Base-by-base conservation (phyloP, 1,284 basidiomycete species). In the Ustilago esculenta region DNA sequence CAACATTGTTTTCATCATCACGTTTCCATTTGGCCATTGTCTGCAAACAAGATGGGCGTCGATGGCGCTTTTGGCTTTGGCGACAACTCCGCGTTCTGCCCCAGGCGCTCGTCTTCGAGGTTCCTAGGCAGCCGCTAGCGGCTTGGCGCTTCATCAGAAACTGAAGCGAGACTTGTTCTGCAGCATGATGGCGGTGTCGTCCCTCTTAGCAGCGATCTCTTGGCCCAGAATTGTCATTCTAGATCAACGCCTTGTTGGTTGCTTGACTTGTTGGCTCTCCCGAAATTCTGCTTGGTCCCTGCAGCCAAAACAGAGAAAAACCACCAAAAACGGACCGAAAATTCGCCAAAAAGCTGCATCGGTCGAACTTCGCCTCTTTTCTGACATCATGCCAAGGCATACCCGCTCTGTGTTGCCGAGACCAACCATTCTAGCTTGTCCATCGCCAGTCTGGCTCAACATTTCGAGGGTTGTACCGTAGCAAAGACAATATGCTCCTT, bases 331-430 rank as follows among this genome's bases (percentile, higher is more conserved):
- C 12, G 5, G 41, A 52, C 49, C 51, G 42, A 45, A 18, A 40
- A 33, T 47, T 42, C 49, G 25, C 49, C 49, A 47, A 8, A 15
- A 17, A 18, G 39, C 23, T 51, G 59, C 52, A 63, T 56, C 59
- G 59, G 59, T 63, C 59, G 59, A 63, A 63, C 59, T 63, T 47
- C 20, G 37, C n/a, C n/a, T n/a, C 32, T n/a, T 6, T 18, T n/a
- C 17, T 23, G 44, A 17, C 27, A 30, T 53, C 57, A 53, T 48
- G 57, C 40, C 41, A 36, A 34, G 41, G 46, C 46, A 21, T 29
- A 49, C 17, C 45, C 45, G 40, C 27, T n/a, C 27, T n/a, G 4
- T 20, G 5, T 39, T 50, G 14, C 37, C 45, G 39, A 37, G 36
- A 5, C 33, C 20, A 18, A n/a, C 15, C 9, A 29, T 32, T 20